Base-by-base conservation (phyloP, 1,284 basidiomycete species). In the Papiliotrema fonsecae region DNA sequence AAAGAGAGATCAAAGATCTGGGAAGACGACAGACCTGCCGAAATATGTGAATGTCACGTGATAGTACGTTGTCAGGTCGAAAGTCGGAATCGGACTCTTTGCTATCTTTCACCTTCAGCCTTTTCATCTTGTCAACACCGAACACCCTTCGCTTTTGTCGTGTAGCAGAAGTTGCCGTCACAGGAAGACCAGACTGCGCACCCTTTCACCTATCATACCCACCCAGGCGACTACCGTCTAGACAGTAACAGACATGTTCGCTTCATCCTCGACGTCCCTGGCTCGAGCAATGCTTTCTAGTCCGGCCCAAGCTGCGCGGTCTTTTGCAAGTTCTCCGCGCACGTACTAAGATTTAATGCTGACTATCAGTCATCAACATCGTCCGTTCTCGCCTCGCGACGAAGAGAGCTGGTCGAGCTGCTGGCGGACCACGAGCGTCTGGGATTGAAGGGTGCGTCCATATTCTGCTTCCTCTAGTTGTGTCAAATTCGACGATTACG, bases 351-450 rank as follows among this genome's bases (percentile, higher is more conserved):
- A 27, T 31, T 26, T n/a, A n/a, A 24, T 21, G 4, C 14, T 16
- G 10, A 24, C 22, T 9, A 24, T 27, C n/a, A 67, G 64, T 56
- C 64, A 13, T 49, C 64, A 9, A 22, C 56, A 21, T 16, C 40
- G 22, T 37, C 11, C 31, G 41, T 22, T 38, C 42, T 11, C 41
- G 51, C 6, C 42, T 35, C 40, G 5, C 16, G 47, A 38, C 36
- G 59, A 32, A 49, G 53, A 39, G 49, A 66, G 13, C 52, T 66
- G 18, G 60, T 70, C 21, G 65, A 70, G 53, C 58, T 70, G 9
- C 43, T 64, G 22, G 49, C 61, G 22, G 61, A 67, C 49, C 60
- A 67, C 25, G 55, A 57, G 13, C 55, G 58, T 26, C 50, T 70
- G 16, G 68, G 68, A 4, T 13, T 42, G 21, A 27, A 38, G 21